A percentile compares a stretch with the other conserved stretches of the same genome.
Evolutionary conservation across 2,329 filamentous ascomycete genomes (phyloP).

Genomic region (Plenodomus biglobosus): DNA sequence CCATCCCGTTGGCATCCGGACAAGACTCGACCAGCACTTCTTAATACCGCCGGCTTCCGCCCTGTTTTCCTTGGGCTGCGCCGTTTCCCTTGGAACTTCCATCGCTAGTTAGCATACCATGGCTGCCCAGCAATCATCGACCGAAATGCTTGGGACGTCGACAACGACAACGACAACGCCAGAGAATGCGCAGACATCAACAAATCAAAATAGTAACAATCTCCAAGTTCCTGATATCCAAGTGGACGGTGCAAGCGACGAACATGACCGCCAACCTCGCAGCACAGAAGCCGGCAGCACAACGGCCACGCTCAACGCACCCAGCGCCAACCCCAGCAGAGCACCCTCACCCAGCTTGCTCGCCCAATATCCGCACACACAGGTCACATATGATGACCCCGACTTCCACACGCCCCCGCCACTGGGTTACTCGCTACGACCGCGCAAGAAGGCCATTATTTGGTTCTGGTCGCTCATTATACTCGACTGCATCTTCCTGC

Average conservation of each 20-base stretch:
- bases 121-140: conserved; percentile 33
- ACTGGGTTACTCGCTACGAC: conserved; percentile 58
- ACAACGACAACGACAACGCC: conserved; percentile 11
- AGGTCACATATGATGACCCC: conserved; percentile 45
- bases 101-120: conserved; percentile 14
- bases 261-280: conserved; percentile 17
- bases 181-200: neutral
- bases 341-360: conserved; percentile 36
- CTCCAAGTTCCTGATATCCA: conserved; percentile 27
- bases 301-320: conserved; percentile 10
- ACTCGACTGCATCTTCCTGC: conserved; percentile 60
- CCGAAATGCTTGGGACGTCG: conserved; percentile 31
- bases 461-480: conserved; percentile 63
- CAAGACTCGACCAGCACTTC: conserved; percentile 17
- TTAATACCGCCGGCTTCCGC: conserved; percentile 14
- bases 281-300: conserved; percentile 10
- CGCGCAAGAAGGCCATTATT: conserved; percentile 58
- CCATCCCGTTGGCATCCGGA: conserved; percentile 31
- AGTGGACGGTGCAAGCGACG: conserved; percentile 15
- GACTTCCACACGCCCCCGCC: conserved; percentile 51
- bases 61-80: neutral
- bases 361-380: conserved; percentile 45
- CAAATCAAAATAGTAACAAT: conserved; percentile 3
- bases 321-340: conserved; percentile 26
- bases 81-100: neutral